Base-by-base conservation (phyloP, 1,284 basidiomycete genomes). In the Moniliella sp. region DNA sequence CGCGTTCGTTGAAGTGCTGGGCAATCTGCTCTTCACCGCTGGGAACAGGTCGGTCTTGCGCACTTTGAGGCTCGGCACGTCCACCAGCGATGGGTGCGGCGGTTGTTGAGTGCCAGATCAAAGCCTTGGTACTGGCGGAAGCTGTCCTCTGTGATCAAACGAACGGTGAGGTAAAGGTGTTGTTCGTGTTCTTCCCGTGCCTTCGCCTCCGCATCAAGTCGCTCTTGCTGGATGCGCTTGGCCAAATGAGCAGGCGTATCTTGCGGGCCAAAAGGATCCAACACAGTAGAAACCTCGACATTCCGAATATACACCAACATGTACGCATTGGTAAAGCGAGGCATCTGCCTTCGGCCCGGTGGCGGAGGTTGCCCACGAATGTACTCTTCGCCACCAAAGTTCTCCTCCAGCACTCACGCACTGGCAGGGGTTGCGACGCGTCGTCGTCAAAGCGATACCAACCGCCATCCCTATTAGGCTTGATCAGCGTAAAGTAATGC, bases 381-480 rank as follows among this genome's bases (percentile, higher is more conserved):
- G 79, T 59, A 26, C 78, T 68, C 63, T 44, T 97, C 91, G 31
- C 91, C 88, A 29, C 91, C 91, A 54, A 78, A 99, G 62, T 97
- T 99, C 68, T 99, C 91, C 64, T 99, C 91, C 39, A 94, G 65
- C 14, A 99, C 64, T 97, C 91, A 48, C 80, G 79, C 62, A 94
- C 83, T 4, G 84, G 91, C 15, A 94, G 91, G 21, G 84, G 88
- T 0, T 88, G 94, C 19, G 97, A 91, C 35, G 91, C 76, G 57
- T 99, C 91, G 59, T 99, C 91, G 59, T 99, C 91, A 60, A 88
- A 97, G 64, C 94, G 94, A 59, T 88, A 72, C 91, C 91, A 99
- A 48, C 83, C 73, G 26, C 80, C 83, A 36, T 91, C 77, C 43
- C 74, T n/a, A n/a, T n/a, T n/a, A n/a, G n/a, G n/a, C n/a, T n/a